phyloP scores from a whole-genome alignment of 2,329 filamentous ascomycete genomes.

The Hortaea sp. region DNA sequence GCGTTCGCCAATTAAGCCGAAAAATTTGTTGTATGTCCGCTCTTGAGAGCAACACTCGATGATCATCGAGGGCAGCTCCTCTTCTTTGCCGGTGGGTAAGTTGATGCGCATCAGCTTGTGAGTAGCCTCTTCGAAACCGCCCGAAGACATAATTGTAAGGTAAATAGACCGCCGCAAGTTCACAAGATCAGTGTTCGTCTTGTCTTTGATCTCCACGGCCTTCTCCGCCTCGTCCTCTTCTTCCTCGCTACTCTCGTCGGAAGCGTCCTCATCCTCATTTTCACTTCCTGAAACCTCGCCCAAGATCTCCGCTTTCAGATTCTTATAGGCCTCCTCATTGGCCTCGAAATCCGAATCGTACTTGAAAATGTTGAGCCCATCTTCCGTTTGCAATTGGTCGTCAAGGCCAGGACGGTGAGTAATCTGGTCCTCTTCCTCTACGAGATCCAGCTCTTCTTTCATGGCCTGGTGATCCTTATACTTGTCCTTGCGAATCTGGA shows the following conservation, averaged over 20 bases:
- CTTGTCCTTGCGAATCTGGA: slow-evolving; percentile 89
- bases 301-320: slow-evolving; percentile 83
- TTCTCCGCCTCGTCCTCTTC: slow-evolving; percentile 59
- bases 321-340: slow-evolving; percentile 82
- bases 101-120: slow-evolving; percentile 90
- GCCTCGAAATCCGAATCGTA: slow-evolving; percentile 82
- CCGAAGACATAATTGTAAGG: slow-evolving; percentile 92
- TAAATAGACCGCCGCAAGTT: slow-evolving; percentile 92
- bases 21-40: slow-evolving; percentile 95
- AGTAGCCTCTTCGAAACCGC: slow-evolving; percentile 90
- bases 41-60: slow-evolving; percentile 96
- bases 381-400: slow-evolving; percentile 74
- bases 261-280: slow-evolving; percentile 45
- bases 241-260: slow-evolving; percentile 17
- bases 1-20: slow-evolving; percentile 83
- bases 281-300: slow-evolving; percentile 73
- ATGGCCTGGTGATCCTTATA: slow-evolving; percentile 92
- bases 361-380: slow-evolving; percentile 91
- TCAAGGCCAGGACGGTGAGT: slow-evolving; percentile 78
- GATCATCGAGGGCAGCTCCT: slow-evolving; percentile 90
- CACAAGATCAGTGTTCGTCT: slow-evolving; percentile 90
- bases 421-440: slow-evolving; percentile 97
- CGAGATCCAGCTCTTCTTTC: slow-evolving; percentile 84
- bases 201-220: slow-evolving; percentile 92
- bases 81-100: slow-evolving; percentile 74